Percentiles rank a stretch among this genome's conserved stretches.
Conservation (phyloP, 208 protist genomes). For the Wallacemonas sp. region DNA sequence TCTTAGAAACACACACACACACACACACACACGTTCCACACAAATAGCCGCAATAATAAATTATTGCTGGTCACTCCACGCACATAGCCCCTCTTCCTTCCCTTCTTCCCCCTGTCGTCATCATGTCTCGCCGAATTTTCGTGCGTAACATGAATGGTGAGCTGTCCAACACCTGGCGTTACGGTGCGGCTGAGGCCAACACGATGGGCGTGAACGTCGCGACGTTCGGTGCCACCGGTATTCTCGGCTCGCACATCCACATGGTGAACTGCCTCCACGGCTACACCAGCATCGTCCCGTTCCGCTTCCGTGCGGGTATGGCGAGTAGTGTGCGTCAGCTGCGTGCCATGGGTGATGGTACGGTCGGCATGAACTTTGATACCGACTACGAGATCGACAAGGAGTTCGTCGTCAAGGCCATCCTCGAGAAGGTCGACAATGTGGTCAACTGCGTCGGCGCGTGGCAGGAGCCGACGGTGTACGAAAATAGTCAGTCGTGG, state of each 20-base stretch:
- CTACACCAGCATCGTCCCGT: conserved; percentile 86
- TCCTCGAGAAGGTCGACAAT: conserved; percentile 89
- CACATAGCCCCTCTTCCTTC: not conserved
- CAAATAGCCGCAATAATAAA: not conserved
- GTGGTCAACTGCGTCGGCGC: conserved; percentile 82
- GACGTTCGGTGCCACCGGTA: conserved; percentile 85
- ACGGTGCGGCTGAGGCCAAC: conserved; percentile 73
- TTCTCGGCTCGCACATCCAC: conserved; percentile 80
- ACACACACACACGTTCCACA: no score
- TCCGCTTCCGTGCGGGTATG: conserved; percentile 85
- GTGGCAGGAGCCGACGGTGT: conserved; percentile 87
- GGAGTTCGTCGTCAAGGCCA: conserved; percentile 90
- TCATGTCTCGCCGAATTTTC: conserved; percentile 88
- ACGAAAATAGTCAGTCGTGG: conserved; percentile 91
- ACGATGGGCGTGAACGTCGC: conserved; percentile 87
- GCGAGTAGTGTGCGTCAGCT: conserved; percentile 73
- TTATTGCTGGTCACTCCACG: not conserved
- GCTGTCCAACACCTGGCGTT: conserved; percentile 79
- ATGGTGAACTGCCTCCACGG: conserved; percentile 75
- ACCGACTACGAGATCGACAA: conserved; percentile 92
- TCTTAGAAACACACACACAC: not conserved
- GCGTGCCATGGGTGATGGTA: conserved; percentile 79
- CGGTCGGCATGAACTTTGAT: conserved; percentile 87
- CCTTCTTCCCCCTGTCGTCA: not conserved
- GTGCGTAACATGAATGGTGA: conserved; percentile 88